phyloP scores from a whole-genome alignment of 2,329 filamentous ascomycete genomes.

The Shiraia bambusicola region DNA sequence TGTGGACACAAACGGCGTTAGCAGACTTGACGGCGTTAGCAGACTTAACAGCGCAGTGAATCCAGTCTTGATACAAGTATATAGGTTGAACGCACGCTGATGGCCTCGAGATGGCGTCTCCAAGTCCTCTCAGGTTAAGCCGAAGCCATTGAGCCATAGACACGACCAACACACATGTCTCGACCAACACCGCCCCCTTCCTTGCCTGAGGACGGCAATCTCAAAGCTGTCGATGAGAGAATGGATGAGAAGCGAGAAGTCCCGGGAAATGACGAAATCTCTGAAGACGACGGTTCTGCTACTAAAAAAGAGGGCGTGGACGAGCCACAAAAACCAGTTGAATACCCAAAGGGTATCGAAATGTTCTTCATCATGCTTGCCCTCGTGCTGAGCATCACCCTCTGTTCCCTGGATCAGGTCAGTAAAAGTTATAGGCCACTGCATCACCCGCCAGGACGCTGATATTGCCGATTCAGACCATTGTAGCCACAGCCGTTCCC shows the following conservation, averaged over 20 bases:
- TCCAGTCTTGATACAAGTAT: background rate
- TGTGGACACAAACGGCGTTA: too few species aligned
- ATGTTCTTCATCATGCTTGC: constrained; percentile 24
- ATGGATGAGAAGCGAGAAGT: constrained; percentile 1
- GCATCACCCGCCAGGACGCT: constrained; percentile 4
- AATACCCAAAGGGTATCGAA: constrained; percentile 17
- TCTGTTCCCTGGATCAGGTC: constrained; percentile 3
- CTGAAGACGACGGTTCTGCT: constrained; percentile 8
- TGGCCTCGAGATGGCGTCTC: background rate
- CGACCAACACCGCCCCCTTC: background rate
- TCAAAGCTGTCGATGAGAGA: too few species aligned
- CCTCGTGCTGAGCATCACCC: constrained; percentile 16
- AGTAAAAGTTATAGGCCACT: constrained; percentile 3
- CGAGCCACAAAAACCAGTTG: constrained; percentile 5
- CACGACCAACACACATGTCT: constrained; percentile 2
- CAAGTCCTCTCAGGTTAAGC: background rate
- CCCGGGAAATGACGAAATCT: background rate
- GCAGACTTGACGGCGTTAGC: too few species aligned
- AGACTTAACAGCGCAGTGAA: background rate
- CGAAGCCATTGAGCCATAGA: background rate
- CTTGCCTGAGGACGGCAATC: background rate
- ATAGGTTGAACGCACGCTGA: background rate
- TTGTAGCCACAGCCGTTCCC: constrained; percentile 34
- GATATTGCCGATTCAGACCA: constrained; percentile 25
- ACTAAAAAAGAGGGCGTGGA: constrained; percentile 1